Evolutionary conservation across 257 asterid species (phyloP), one percentile per base, ranked within the genome.

Genomic region (Nemophila menziesii): DNA sequence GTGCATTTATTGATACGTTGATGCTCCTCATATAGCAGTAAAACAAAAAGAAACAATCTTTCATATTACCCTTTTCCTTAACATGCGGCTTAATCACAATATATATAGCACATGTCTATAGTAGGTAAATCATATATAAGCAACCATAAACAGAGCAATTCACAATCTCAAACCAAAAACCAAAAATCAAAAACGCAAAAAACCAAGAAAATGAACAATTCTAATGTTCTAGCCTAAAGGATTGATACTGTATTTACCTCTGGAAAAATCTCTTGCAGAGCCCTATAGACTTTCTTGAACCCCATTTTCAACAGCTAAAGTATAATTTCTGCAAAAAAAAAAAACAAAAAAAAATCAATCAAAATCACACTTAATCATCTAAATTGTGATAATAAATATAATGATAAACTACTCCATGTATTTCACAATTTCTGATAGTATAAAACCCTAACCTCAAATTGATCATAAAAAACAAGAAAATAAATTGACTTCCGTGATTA

Each of bases 261-360:
- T 0, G 76, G 76, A 20, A 69, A 69, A 49, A 69, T 36, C 46
- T 60, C 76, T 60, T 16, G 54, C 63, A 69, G 57, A 16, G 41
- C 56, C 43, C 18, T 48, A 43, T 48, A 60, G 7, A 69, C 69
- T 39, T 22, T 52, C 7, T 56, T 69, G 60, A 64, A 64, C 36
- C 72, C 72, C 71, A 69, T 69, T 14, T 36, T 43, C 20, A 4
- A 42, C 27, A 36, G 29, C 54, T 15, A 38, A 21, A 51, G 11
- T 58, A 34, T 13, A 36, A 23, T 7, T 20, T 56, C 22, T 47
- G 57, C 57, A 58, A 39, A 17, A 3, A 39, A 38, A 33, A 39
- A 5, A 15, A 52, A 52, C 16, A 13, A 5, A 29, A n/a, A 29
- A 16, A 17, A 27, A 34, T 41, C 43, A 33, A 27, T 18, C n/a